Base-by-base conservation (phyloP, 2,329 filamentous ascomycete species). In the Mollisia scopiformis region DNA sequence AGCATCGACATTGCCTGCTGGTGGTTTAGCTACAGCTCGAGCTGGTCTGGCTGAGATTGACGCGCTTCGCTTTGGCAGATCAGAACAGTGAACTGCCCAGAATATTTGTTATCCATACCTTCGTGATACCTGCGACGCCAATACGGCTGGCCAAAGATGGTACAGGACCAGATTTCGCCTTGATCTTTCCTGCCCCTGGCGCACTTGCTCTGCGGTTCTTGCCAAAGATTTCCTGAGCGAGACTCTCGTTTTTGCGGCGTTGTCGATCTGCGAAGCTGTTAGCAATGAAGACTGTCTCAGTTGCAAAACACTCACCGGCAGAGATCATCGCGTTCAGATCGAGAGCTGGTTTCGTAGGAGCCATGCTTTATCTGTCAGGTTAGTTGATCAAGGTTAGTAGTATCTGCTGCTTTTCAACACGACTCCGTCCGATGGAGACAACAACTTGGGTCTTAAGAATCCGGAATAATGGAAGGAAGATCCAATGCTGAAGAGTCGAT, bases 191-290 rank as follows among this genome's bases (percentile, higher is more conserved):
- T 58, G 74, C 72, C 30, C 84, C 82, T 39, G 87, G 78, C 13
- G 78, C 82, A 71, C 84, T 88, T 55, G 83, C 76, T 67, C 88
- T 85, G 60, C 82, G 77, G 57, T 75, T 76, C 71, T 84, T 84
- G 67, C 84, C 84, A 68, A 93, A 88, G 71, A 93, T 91, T 71
- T 84, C 82, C 69, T 89, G 82, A 31, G 90, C 90, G n/a, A 92
- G 83, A 3, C 79, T 81, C 72, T 91, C 85, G 68, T 89, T 88
- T 77, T 87, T 88, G 77, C 89, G 89, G 73, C 87, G 85, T 74
- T 90, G 83, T 63, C 89, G 88, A 62, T 74, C 73, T 74, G 35
- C 11, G 19, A 19, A 16, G 13, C 27, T 25, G 54, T 68, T 51
- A 72, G 64, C 49, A n/a, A 47, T 21, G 47, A 37, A 11, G 41